Evolutionary conservation across 805 yeast species (phyloP).

Genomic region (Zygosaccharomyces rouxii): DNA sequence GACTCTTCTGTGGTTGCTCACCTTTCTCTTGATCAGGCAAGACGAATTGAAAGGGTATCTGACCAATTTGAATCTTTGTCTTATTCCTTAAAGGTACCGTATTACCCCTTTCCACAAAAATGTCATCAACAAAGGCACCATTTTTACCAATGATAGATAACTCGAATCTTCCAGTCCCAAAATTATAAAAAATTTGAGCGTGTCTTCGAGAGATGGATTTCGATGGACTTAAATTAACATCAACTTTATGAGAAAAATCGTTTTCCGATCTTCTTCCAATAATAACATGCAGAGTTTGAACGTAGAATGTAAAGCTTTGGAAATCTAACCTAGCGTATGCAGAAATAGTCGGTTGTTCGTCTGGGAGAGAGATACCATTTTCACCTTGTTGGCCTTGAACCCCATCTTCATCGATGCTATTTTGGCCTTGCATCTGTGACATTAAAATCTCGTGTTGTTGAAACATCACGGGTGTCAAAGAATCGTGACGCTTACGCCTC

Average conservation of each 20-base stretch:
- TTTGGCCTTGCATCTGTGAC: slow-evolving; percentile 2
- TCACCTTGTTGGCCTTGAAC: slow-evolving; percentile 3
- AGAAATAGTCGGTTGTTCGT: slow-evolving; percentile 40
- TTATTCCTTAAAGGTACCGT: slow-evolving; percentile 84
- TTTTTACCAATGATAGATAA: slow-evolving; percentile 87
- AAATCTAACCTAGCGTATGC: slow-evolving; percentile 77
- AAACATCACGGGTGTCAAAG: slow-evolving; percentile 29
- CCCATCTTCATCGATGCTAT: background rate
- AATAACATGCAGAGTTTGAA: slow-evolving; percentile 90
- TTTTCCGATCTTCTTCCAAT: slow-evolving; percentile 85
- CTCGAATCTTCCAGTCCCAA: slow-evolving; percentile 93
- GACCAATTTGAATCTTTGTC: slow-evolving; percentile 87
- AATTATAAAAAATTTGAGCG: slow-evolving; percentile 93
- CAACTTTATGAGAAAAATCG: slow-evolving; percentile 66
- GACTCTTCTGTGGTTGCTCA: slow-evolving; percentile 42
- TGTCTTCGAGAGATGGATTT: slow-evolving; percentile 92
- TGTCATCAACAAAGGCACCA: slow-evolving; percentile 94
- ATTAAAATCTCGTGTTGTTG: slow-evolving; percentile 20
- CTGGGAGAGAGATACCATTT: slow-evolving; percentile 10
- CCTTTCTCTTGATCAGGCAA: slow-evolving; percentile 63
- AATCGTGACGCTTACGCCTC: slow-evolving; percentile 23
- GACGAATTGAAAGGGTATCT: slow-evolving; percentile 81
- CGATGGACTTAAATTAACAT: slow-evolving; percentile 86
- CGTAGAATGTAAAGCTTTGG: slow-evolving; percentile 89
- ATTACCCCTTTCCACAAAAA: slow-evolving; percentile 82